A percentile compares a stretch with the other conserved stretches of the same genome.
Conservation (phyloP, 768 basidiomycete species). For the Tulasnella sp. region DNA sequence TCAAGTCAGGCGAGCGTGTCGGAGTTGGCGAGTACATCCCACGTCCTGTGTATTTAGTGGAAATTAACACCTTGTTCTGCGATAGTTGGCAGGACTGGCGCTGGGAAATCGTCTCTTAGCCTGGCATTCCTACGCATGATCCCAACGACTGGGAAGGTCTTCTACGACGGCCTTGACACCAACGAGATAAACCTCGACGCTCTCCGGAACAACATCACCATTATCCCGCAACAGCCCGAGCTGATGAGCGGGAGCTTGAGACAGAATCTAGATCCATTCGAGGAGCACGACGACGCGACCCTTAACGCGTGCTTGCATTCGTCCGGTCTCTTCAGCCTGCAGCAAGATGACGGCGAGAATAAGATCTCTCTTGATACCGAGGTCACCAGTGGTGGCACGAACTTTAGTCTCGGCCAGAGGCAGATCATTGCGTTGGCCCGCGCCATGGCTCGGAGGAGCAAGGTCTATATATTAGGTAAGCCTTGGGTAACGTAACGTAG, state of each 20-base stretch:
- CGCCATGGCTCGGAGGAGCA: conserved; percentile 23
- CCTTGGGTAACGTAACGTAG: neutral
- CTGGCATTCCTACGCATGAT: conserved; percentile 49
- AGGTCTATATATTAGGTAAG: conserved; percentile 20
- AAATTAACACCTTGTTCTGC: neutral
- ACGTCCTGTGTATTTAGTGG: neutral
- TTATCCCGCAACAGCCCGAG: conserved; percentile 50
- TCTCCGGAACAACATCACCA: conserved; percentile 48
- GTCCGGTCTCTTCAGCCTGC: conserved; percentile 29
- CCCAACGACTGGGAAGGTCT: conserved; percentile 43
- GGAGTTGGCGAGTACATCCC: conserved; percentile 38
- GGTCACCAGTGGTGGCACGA: conserved; percentile 30
- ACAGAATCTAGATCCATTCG: conserved; percentile 52
- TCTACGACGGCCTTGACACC: conserved; percentile 44
- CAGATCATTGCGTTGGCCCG: conserved; percentile 32
- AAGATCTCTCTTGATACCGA: conserved; percentile 27
- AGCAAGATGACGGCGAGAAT: conserved; percentile 14
- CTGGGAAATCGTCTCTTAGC: conserved; percentile 44
- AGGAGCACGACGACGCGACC: conserved; percentile 41
- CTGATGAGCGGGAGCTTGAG: conserved; percentile 47
- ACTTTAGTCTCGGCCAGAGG: conserved; percentile 35
- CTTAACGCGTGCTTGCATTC: conserved; percentile 41
- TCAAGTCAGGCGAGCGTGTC: conserved; percentile 47
- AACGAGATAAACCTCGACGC: conserved; percentile 44
- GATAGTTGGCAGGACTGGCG: conserved; percentile 52